Conservation (phyloP, 2,329 filamentous ascomycete genomes). For the Cyphellophora attinorum region DNA sequence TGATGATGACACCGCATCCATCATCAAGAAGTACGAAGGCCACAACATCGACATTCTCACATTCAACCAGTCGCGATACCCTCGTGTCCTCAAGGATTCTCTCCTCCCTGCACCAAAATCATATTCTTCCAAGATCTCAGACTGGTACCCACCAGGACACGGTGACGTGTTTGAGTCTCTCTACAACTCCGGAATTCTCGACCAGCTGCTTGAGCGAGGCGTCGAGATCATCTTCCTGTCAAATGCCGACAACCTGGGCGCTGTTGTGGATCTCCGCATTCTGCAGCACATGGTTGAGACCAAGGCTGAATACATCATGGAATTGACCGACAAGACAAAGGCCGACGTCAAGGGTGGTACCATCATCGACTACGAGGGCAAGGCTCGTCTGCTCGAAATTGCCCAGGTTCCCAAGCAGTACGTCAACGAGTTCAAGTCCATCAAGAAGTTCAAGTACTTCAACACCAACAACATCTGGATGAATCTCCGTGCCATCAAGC, state of each 20-base stretch:
- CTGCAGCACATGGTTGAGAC: slow-evolving; percentile 99
- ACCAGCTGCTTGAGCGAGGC: slow-evolving; percentile 88
- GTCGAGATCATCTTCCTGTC: slow-evolving; percentile 98
- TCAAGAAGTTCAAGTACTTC: slow-evolving; percentile 99
- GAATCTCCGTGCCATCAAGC: slow-evolving; percentile 95
- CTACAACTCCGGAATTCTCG: slow-evolving; percentile 97
- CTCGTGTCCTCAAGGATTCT: slow-evolving; percentile 96
- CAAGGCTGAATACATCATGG: slow-evolving; percentile 98
- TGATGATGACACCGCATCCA: slow-evolving; percentile 91
- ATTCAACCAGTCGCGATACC: slow-evolving; percentile 99
- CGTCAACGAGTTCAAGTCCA: slow-evolving; percentile 99
- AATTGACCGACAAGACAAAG: slow-evolving; percentile 99
- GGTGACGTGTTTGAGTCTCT: slow-evolving; percentile 99
- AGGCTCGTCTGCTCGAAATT: slow-evolving; percentile 92
- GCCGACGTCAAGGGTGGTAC: slow-evolving; percentile 99
- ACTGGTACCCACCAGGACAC: slow-evolving; percentile 98
- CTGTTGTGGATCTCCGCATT: slow-evolving; percentile 94
- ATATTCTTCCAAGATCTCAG: slow-evolving; percentile 75
- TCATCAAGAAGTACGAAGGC: slow-evolving; percentile 99
- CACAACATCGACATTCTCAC: slow-evolving; percentile 99
- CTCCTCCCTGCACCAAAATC: slow-evolving; percentile 89
- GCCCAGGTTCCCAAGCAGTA: slow-evolving; percentile 99
- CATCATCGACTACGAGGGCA: slow-evolving; percentile 98
- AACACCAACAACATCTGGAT: slow-evolving; percentile 99
- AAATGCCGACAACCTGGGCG: slow-evolving; percentile 97